phyloP scores from a whole-genome alignment of 257 asterid genomes.

The Thymus mandschuricus region DNA sequence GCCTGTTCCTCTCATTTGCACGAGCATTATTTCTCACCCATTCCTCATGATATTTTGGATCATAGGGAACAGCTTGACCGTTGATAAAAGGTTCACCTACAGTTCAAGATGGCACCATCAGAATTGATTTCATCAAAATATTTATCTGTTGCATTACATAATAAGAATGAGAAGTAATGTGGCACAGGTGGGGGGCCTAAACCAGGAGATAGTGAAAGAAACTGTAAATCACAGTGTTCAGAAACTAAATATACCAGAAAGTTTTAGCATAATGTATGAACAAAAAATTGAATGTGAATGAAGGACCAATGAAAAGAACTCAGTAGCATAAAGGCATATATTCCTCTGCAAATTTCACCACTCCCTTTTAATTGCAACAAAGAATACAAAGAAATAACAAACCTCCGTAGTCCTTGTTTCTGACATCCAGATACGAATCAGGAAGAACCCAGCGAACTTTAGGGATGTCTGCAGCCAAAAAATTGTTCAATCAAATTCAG shows the following conservation, averaged over 20 bases:
- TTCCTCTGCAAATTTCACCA: background rate
- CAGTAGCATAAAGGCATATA: background rate
- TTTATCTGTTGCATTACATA: background rate
- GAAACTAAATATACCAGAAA: background rate
- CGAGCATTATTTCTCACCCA: conserved; percentile 93
- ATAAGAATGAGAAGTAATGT: background rate
- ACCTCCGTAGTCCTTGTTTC: conserved; percentile 96
- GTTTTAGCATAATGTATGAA: background rate
- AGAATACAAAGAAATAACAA: conserved; percentile 18
- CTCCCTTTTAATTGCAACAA: background rate
- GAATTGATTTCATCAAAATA: background rate
- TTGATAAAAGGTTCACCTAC: conserved; percentile 94
- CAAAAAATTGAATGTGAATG: background rate
- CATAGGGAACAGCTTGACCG: conserved; percentile 97
- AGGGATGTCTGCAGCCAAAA: conserved; percentile 61
- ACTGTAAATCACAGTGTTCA: background rate
- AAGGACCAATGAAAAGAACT: background rate
- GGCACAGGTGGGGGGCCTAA: background rate
- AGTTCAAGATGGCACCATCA: conserved; percentile 23
- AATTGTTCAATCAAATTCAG: conserved; percentile 19
- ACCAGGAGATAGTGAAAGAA: background rate
- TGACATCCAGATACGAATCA: conserved; percentile 93
- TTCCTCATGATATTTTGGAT: conserved; percentile 90
- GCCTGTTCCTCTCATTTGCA: conserved; percentile 82
- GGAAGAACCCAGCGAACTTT: conserved; percentile 96